phyloP scores from a whole-genome alignment of 495 filamentous ascomycete species.

The Penicillium cinerascens region DNA sequence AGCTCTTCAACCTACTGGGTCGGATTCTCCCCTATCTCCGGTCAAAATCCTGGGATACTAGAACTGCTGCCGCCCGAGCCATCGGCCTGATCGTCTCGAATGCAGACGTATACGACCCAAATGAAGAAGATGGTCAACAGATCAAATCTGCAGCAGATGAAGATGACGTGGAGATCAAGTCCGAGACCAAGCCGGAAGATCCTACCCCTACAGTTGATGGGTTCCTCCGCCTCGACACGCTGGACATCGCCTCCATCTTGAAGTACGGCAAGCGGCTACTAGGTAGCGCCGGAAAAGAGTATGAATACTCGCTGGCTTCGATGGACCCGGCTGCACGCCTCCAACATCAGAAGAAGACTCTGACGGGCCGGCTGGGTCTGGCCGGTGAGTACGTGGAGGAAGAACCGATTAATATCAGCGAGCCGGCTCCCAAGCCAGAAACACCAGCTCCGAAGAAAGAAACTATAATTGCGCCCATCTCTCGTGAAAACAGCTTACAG shows the following conservation, averaged over 20 bases:
- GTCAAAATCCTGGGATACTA: slow-evolving; percentile 93
- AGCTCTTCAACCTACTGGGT: slow-evolving; percentile 95
- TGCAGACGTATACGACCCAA: slow-evolving; percentile 84
- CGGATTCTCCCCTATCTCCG: slow-evolving; percentile 88
- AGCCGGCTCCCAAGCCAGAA: slow-evolving; percentile 45
- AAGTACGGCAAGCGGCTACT: slow-evolving; percentile 77
- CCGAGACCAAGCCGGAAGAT: slow-evolving; percentile 38
- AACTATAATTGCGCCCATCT: slow-evolving; percentile 29
- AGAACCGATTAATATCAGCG: slow-evolving; percentile 65
- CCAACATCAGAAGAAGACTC: slow-evolving; percentile 81
- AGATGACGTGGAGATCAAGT: slow-evolving; percentile 46
- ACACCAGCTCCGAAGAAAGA: slow-evolving; percentile 48
- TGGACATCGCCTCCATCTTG: slow-evolving; percentile 77
- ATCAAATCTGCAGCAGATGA: slow-evolving; percentile 52
- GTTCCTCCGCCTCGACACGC: slow-evolving; percentile 64
- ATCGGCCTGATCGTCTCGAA: slow-evolving; percentile 90
- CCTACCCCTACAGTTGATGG: slow-evolving; percentile 33
- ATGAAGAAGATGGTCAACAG: slow-evolving; percentile 55
- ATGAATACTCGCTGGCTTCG: slow-evolving; percentile 73
- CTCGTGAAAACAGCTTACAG: slow-evolving; percentile 45
- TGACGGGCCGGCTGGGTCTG: slow-evolving; percentile 79
- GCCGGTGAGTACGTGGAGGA: slow-evolving; percentile 82
- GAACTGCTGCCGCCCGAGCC: slow-evolving; percentile 85
- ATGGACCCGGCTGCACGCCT: slow-evolving; percentile 79
- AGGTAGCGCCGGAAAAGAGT: slow-evolving; percentile 77